Percentiles rank a stretch among this genome's conserved stretches.
phyloP scores from a whole-genome alignment of 1,284 basidiomycete genomes.

The Ceratobasidium sp. region DNA sequence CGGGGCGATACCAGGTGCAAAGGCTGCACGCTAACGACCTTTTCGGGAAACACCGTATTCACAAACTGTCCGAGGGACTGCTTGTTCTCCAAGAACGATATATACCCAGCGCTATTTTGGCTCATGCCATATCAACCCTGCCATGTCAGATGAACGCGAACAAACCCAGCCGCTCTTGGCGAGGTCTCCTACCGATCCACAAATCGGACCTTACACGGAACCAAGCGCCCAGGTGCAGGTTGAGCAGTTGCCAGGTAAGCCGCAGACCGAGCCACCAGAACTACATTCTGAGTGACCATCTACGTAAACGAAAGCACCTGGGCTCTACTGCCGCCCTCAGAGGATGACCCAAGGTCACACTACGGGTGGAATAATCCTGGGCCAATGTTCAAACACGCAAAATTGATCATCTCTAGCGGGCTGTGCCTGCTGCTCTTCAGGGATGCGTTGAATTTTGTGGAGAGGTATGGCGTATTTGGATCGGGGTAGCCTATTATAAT shows the following conservation, averaged over 20 bases:
- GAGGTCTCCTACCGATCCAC: background rate
- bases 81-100: too few species aligned
- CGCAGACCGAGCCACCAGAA: background rate
- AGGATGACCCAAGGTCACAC: background rate
- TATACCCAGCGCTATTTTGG: too few species aligned
- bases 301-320: too few species aligned
- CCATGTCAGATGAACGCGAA: background rate
- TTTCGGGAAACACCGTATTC: too few species aligned
- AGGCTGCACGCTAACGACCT: background rate
- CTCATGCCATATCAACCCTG: background rate
- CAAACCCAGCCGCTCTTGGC: background rate
- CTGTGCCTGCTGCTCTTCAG: background rate
- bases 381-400: background rate
- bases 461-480: background rate
- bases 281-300: background rate
- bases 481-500: background rate
- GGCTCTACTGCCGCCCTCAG: background rate
- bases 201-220: background rate
- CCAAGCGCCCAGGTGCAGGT: too few species aligned
- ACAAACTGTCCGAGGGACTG: too few species aligned
- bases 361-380: slow-evolving; percentile 4
- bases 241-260: too few species aligned
- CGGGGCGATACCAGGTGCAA: too few species aligned
- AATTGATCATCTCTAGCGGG: background rate
- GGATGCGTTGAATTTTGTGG: background rate